Evolutionary conservation across 345 rosid species (phyloP).

Genomic region (Lumnitzera littorea): DNA sequence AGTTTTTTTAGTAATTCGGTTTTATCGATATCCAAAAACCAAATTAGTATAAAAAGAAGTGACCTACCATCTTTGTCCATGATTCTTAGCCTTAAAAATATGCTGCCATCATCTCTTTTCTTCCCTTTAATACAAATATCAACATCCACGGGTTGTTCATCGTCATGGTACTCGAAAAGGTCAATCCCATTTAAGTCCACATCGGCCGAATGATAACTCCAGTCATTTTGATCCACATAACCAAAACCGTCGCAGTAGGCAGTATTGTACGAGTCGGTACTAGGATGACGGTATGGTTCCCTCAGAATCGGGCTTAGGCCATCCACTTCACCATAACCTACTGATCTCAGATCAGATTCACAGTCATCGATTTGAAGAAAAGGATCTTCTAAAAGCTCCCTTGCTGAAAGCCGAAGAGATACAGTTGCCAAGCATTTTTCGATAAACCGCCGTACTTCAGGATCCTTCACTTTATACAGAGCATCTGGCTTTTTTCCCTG

Average conservation of each 20-base stretch:
- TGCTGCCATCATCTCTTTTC: constrained; percentile 48
- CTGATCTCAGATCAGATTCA: constrained; percentile 41
- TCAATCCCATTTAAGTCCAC: constrained; percentile 50
- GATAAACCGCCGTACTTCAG: constrained; percentile 66
- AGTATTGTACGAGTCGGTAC: constrained; percentile 22
- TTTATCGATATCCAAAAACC: neutral
- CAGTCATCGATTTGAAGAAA: constrained; percentile 59
- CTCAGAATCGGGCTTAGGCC: constrained; percentile 36
- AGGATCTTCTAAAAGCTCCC: constrained; percentile 75
- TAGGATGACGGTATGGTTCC: constrained; percentile 40
- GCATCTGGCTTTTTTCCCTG: constrained; percentile 96
- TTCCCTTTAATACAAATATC: constrained; percentile 83
- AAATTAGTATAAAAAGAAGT: neutral
- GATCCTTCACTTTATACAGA: constrained; percentile 71
- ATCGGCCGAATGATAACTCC: constrained; percentile 48
- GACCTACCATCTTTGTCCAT: constrained; percentile 77
- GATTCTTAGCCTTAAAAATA: constrained; percentile 66
- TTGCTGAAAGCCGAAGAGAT: constrained; percentile 75
- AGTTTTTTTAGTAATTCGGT: neutral
- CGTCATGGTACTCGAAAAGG: constrained; percentile 64
- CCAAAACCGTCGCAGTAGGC: constrained; percentile 39
- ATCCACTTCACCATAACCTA: constrained; percentile 38
- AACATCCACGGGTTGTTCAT: constrained; percentile 45
- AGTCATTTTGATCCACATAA: constrained; percentile 29
- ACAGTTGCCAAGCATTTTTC: constrained; percentile 90